Base-by-base conservation (phyloP, 2,329 filamentous ascomycete genomes). In the Chaetomium sp. region DNA sequence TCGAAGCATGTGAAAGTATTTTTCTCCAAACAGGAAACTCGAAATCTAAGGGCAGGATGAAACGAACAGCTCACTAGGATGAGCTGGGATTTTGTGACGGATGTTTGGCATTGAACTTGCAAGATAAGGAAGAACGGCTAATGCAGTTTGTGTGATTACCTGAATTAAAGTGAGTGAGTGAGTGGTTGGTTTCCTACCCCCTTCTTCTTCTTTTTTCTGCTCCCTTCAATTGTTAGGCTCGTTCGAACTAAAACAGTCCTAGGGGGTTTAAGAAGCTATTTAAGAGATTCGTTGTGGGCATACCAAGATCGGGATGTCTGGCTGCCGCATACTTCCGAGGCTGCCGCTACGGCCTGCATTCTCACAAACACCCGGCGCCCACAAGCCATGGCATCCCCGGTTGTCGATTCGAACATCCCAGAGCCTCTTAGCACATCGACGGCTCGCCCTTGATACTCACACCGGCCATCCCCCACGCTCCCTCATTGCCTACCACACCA, bases 401-500 rank as follows among this genome's bases (percentile, higher is more conserved):
- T 31, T 59, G 59, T 57, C 51, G 33, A 55, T 33, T 33, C 60
- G 51, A n/a, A 25, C 38, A 45, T 50, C 59, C 23, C 55, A n/a
- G 3, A 45, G 38, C 3, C 59, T 71, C 53, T 56, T 64, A 45
- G 13, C 51, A 3, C 66, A 65, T 13, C 69, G 59, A 8, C 57
- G 29, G 7, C 64, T 67, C 35, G 62, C 65, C 19, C 47, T 67
- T 38, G 55, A 62, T 13, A 50, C 66, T 12, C 62, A 62, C 60
- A 61, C 42, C 27, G 7, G 7, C 25, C 49, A 16, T 47, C 23
- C 62, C 23, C 51, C 47, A 21, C 62, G 58, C n/a, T 59, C 64
- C 16, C 47, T 67, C 42, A 63, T 66, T 45, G 59, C 69, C 49
- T 71, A 72, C 62, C 69, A 72, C 60, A 66, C 65, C 25, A 69